Evolutionary conservation across 2,329 filamentous ascomycete species (phyloP).

Genomic region (Diaporthe amygdali): DNA sequence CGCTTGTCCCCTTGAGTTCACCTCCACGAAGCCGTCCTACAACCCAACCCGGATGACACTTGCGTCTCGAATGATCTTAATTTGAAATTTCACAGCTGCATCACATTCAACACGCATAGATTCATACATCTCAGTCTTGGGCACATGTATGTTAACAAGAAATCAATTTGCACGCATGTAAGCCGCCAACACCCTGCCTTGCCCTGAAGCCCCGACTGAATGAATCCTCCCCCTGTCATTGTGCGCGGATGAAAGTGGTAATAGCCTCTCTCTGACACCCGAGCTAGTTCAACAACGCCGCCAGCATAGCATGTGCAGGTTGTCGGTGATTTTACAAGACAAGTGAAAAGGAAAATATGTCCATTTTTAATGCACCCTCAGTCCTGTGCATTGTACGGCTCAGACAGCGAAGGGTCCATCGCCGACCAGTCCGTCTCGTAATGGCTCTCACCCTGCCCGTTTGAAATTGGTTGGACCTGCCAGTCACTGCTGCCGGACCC

Average conservation of each 20-base stretch:
- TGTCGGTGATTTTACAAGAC: constrained; percentile 4
- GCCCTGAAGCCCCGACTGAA: not conserved
- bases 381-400: constrained; percentile 22
- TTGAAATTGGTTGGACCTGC: constrained; percentile 22
- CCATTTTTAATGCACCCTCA: not conserved
- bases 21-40: not conserved
- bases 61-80: not conserved
- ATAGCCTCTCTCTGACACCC: not conserved
- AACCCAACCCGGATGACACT: not conserved
- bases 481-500: constrained; percentile 7
- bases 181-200: constrained; percentile 18
- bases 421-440: constrained; percentile 21
- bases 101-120: not conserved
- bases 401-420: constrained; percentile 24
- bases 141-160: not conserved
- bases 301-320: constrained; percentile 9
- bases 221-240: not conserved
- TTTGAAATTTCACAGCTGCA: not conserved
- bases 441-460: constrained; percentile 16
- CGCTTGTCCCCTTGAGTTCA: not conserved
- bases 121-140: not conserved
- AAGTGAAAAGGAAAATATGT: not conserved
- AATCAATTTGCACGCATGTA: constrained; percentile 14
- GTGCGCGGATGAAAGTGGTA: not conserved
- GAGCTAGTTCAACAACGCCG: not conserved